These are phyloP conservation scores for Sclerotiophoma versabilis DNA, from an alignment of 2,329 filamentous ascomycete species.

Conservation along the genomic window DNA sequence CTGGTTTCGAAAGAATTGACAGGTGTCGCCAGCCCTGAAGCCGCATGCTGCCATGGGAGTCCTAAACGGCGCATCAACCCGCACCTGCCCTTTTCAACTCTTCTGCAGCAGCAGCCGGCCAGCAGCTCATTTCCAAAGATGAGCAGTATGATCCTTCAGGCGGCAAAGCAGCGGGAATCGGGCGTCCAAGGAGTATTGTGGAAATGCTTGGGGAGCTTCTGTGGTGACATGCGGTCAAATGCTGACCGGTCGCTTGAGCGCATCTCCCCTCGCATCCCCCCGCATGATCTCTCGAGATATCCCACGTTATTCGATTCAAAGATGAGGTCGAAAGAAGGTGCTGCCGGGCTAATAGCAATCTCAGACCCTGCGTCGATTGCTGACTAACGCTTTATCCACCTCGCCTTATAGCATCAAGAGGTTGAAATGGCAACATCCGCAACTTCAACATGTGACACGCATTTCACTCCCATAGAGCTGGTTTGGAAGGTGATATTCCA, in stretches of 20 bases:
- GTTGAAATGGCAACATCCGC: not conserved
- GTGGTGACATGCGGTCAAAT: not conserved
- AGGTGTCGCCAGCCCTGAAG: too few relatives aligned
- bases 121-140: constrained; percentile 2
- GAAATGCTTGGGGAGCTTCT: too few relatives aligned
- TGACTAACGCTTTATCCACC: constrained; percentile 1
- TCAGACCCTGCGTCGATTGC: not conserved
- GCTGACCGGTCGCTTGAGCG: not conserved
- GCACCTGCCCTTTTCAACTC: not conserved
- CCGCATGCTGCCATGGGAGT: too few relatives aligned
- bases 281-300: too few relatives aligned
- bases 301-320: too few relatives aligned
- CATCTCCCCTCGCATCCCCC: too few relatives aligned
- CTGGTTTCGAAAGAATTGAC: too few relatives aligned
- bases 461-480: too few relatives aligned
- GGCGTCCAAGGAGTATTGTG: not conserved
- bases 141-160: constrained; percentile 2
- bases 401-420: not conserved
- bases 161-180: not conserved
- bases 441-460: not conserved
- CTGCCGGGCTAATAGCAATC: not conserved
- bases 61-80: too few relatives aligned
- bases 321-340: not conserved
- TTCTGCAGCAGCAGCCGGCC: not conserved
- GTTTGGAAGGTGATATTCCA: not conserved